Evolutionary conservation across 306 rosid species (phyloP), one percentile per base, ranked within the genome.

Genomic region (Dalbergia cultrata): DNA sequence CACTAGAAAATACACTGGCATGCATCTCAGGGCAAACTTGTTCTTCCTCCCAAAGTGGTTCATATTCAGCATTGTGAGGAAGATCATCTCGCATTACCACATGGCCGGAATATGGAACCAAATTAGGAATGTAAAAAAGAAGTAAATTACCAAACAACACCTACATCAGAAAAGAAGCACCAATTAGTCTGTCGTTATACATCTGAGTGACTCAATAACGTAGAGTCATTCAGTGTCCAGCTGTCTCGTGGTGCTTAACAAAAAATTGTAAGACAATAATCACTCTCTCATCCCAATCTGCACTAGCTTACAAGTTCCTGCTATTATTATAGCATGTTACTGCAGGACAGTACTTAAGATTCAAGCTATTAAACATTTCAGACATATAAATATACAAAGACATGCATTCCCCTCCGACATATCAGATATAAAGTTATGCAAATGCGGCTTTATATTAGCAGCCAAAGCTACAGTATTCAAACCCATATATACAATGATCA

Each of bases 21-120:
- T 66, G 81, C 79, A 90, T 86, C 84, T 94, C 98, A 3, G 97
- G 98, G 86, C 31, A 94, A 75, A 90, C 89, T 80, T 89, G 84
- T 57, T 92, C 93, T 80, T 83, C 93, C 53, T 86, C 94, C 56
- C 85, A 79, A 78, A 92, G 86, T 70, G 84, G 90, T 82, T 89
- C 94, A 68, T 92, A 92, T 75, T 86, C 97, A 41, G 75, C 83
- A 78, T 89, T 81, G 80, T 87, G 85, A 64, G 85, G 88, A 80
- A 81, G 7, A 52, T 88, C 97, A 9, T 85, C 44, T 85, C 82
- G 86, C 67, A 69, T 45, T 47, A 72, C 66, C 41, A 69, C 41
- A 70, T 88, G 88, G 10, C 93, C 94, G 59, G 92, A 81, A 82
- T 87, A 82, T 70, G 97, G 97, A 87, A 83, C 89, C 87, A 94